These are phyloP conservation scores for Thelonectria blattea DNA, from an alignment of 2,329 filamentous ascomycete species.

Conservation along the genomic window DNA sequence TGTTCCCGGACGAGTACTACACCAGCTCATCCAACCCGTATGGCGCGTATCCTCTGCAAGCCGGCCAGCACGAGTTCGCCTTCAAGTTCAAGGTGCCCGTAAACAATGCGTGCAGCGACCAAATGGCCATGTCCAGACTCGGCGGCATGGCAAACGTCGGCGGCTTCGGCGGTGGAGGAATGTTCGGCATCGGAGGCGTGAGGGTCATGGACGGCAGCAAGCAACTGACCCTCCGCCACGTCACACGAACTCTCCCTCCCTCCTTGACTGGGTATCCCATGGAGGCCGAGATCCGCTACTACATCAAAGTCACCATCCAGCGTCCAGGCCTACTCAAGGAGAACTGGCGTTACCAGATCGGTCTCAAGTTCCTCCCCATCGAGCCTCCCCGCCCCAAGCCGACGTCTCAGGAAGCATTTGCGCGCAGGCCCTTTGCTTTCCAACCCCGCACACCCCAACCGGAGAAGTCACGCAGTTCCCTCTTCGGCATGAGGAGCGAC, in stretches of 20 bases:
- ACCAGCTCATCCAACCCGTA: constrained; percentile 47
- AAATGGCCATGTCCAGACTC: constrained; percentile 58
- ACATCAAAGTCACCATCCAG: constrained; percentile 92
- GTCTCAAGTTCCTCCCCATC: constrained; percentile 89
- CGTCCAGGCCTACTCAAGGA: constrained; percentile 89
- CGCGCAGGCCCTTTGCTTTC: constrained; percentile 71
- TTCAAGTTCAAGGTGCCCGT: constrained; percentile 80
- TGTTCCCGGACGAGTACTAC: constrained; percentile 68
- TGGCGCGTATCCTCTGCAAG: constrained; percentile 64
- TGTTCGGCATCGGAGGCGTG: constrained; percentile 59
- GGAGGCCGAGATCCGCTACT: constrained; percentile 91
- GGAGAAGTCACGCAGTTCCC: constrained; percentile 60
- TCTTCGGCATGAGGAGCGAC: constrained; percentile 58
- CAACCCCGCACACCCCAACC: constrained; percentile 46
- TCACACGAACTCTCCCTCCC: constrained; percentile 86
- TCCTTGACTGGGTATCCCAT: constrained; percentile 86
- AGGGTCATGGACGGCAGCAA: constrained; percentile 68
- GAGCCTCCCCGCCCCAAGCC: constrained; percentile 78
- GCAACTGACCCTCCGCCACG: constrained; percentile 70
- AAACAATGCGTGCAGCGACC: constrained; percentile 73
- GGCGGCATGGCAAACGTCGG: constrained; percentile 60
- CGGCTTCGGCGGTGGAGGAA: constrained; percentile 54
- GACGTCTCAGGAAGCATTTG: constrained; percentile 81
- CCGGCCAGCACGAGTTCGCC: constrained; percentile 76
- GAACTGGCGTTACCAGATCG: constrained; percentile 73